phyloP scores from a whole-genome alignment of 1,284 basidiomycete genomes.

The Testicularia cyperi region DNA sequence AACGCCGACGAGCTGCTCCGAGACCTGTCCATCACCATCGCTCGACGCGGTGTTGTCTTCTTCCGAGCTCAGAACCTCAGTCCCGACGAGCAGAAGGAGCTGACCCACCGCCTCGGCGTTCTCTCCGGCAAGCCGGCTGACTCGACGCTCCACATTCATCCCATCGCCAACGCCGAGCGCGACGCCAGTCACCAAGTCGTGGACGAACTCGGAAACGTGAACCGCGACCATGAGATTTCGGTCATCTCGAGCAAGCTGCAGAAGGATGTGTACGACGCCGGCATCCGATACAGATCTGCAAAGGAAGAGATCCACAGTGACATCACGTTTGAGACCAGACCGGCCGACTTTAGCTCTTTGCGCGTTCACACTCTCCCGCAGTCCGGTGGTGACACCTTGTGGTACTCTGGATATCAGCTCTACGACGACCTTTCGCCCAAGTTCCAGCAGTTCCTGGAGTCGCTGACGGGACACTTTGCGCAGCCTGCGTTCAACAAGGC shows the following conservation, averaged over 20 bases:
- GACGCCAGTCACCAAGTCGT: constrained; percentile 26
- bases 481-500: constrained; percentile 25
- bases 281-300: background rate
- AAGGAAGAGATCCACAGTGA: constrained; percentile 62
- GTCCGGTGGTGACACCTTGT: constrained; percentile 59
- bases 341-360: constrained; percentile 66
- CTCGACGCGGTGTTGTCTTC: constrained; percentile 73
- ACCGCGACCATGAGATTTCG: constrained; percentile 45
- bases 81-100: constrained; percentile 63
- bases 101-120: constrained; percentile 65
- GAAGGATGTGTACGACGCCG: constrained; percentile 1
- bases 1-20: constrained; percentile 63
- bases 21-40: constrained; percentile 65
- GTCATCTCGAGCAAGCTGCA: constrained; percentile 32
- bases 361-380: constrained; percentile 42
- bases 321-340: constrained; percentile 72
- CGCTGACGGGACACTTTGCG: constrained; percentile 17
- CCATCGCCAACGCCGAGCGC: constrained; percentile 66
- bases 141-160: constrained; percentile 69
- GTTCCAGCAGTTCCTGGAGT: constrained; percentile 66
- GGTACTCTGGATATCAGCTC: constrained; percentile 67
- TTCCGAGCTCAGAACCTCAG: constrained; percentile 68
- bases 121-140: constrained; percentile 67
- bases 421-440: constrained; percentile 69
- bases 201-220: constrained; percentile 21